A percentile compares a stretch with the other conserved stretches of the same genome.
Conservation (phyloP, 2,329 filamentous ascomycete species). For the Metarhizium rileyi region DNA sequence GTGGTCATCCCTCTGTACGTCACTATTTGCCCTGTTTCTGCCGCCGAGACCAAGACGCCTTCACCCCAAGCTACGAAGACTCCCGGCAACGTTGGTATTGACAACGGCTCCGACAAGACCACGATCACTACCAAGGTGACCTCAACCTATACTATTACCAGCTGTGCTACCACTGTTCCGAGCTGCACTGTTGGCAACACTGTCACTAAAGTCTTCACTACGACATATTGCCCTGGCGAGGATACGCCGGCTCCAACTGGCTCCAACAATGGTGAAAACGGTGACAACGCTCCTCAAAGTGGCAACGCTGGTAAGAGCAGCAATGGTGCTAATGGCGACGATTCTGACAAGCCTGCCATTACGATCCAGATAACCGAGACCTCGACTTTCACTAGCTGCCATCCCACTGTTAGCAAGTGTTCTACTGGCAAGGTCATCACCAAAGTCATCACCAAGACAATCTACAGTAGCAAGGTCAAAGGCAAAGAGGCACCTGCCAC, state of each 20-base stretch:
- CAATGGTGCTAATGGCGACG: too few species aligned
- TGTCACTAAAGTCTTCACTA: conserved; percentile 10
- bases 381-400: too few species aligned
- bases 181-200: conserved; percentile 37
- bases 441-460: background rate
- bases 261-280: too few species aligned
- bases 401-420: too few species aligned
- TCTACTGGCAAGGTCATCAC: background rate
- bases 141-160: conserved; percentile 46
- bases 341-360: too few species aligned
- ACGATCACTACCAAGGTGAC: conserved; percentile 39
- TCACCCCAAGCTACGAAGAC: background rate
- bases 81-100: background rate
- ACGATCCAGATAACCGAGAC: too few species aligned
- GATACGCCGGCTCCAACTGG: background rate
- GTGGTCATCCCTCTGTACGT: conserved; percentile 30
- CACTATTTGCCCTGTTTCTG: conserved; percentile 28
- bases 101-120: conserved; percentile 27
- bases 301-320: too few species aligned
- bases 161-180: conserved; percentile 45
- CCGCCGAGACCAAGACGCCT: background rate
- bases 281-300: too few species aligned
- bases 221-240: conserved; percentile 11
- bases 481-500: too few species aligned
- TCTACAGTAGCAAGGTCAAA: too few species aligned